These are phyloP conservation scores for Perilla frutescens DNA, from an alignment of 257 asterid genomes.

Conservation along the genomic window DNA sequence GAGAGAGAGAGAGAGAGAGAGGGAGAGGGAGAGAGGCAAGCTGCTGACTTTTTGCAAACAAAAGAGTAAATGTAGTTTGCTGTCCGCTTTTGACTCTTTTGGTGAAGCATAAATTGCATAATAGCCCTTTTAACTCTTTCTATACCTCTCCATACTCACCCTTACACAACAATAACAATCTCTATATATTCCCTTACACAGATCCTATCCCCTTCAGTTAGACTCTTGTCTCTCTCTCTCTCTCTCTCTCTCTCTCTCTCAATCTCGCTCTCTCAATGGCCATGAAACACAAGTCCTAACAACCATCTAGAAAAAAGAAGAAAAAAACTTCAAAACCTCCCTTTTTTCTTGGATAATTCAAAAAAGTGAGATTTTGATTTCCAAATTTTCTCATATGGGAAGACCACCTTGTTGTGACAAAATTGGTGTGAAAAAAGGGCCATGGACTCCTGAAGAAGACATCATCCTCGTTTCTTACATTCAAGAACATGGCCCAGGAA, in stretches of 20 bases:
- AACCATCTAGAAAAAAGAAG: background rate
- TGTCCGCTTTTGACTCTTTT: constrained; percentile 68
- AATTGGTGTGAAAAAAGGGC: constrained; percentile 82
- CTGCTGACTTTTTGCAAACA: constrained; percentile 59
- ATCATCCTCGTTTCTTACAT: constrained; percentile 80
- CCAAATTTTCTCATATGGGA: constrained; percentile 52
- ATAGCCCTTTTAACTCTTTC: constrained; percentile 38
- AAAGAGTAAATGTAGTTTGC: constrained; percentile 70
- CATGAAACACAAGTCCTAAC: constrained; percentile 8
- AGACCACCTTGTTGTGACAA: constrained; percentile 91
- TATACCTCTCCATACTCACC: constrained; percentile 15
- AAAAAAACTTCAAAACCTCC: background rate
- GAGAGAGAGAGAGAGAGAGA: background rate
- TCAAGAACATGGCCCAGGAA: constrained; percentile 86
- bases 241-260: constrained; percentile 14
- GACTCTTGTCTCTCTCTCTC: constrained; percentile 50
- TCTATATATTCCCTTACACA: constrained; percentile 41
- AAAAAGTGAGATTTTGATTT: background rate
- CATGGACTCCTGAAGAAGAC: constrained; percentile 97
- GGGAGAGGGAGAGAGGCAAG: background rate
- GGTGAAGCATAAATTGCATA: background rate
- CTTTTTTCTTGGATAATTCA: background rate
- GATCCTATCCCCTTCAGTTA: constrained; percentile 45
- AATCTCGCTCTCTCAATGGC: background rate
- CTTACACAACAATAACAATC: constrained; percentile 35